phyloP scores from a whole-genome alignment of 495 filamentous ascomycete genomes.

The Hyaloscypha bicolor region DNA sequence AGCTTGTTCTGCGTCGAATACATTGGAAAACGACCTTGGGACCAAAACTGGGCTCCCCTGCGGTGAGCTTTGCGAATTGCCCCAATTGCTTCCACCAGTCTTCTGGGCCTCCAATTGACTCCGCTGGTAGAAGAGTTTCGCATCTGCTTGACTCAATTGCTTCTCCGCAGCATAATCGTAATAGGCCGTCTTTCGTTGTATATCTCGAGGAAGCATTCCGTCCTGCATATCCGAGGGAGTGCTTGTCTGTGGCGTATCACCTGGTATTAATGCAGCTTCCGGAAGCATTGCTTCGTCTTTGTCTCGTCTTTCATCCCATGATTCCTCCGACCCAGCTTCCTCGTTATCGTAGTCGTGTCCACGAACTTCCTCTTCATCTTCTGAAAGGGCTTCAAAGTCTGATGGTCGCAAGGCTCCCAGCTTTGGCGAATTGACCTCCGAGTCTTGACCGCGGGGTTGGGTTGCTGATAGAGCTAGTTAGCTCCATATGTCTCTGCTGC shows the following conservation, averaged over 20 bases:
- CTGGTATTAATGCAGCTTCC: constrained; percentile 24
- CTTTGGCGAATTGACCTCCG: constrained; percentile 20
- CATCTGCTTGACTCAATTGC: constrained; percentile 85
- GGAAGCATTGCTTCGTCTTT: constrained; percentile 33
- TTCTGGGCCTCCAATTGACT: constrained; percentile 66
- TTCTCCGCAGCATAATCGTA: constrained; percentile 90
- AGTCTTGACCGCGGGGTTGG: constrained; percentile 10
- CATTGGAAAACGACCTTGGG: constrained; percentile 35
- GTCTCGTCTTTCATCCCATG: constrained; percentile 19
- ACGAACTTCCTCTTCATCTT: constrained; percentile 37
- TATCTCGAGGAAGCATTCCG: constrained; percentile 72
- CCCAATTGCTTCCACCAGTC: constrained; percentile 47
- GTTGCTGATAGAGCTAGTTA: constrained; percentile 4
- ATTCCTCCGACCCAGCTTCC: constrained; percentile 25
- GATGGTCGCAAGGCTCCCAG: constrained; percentile 5
- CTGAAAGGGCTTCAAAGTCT: constrained; percentile 13
- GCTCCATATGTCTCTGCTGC: background rate
- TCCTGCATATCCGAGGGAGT: constrained; percentile 36
- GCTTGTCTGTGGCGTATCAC: constrained; percentile 20
- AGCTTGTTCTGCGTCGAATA: constrained; percentile 28
- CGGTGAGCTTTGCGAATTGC: constrained; percentile 47
- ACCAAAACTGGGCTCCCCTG: constrained; percentile 54
- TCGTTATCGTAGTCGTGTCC: constrained; percentile 27
- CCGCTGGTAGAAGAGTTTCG: constrained; percentile 92
- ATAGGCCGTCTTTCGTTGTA: constrained; percentile 76